A percentile compares a stretch with the other conserved stretches of the same genome.
phyloP scores from a whole-genome alignment of 2,329 filamentous ascomycete genomes.

The Talaromyces sp. region DNA sequence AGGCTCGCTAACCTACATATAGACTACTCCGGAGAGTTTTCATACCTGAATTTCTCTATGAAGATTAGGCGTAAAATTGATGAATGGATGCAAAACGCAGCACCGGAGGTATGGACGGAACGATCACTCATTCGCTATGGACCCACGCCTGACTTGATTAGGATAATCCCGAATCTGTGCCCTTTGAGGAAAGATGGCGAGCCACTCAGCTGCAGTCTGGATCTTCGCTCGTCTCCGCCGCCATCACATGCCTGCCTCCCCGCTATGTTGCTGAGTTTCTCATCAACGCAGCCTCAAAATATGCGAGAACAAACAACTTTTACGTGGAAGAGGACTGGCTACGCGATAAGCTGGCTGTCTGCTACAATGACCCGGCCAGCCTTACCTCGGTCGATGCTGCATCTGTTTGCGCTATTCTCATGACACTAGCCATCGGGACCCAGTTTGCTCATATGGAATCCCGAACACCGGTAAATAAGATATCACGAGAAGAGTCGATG shows the following conservation, averaged over 20 bases:
- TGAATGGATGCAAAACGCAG: conserved; percentile 36
- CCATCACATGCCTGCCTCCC: conserved; percentile 37
- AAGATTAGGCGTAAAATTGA: conserved; percentile 40
- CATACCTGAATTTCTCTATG: conserved; percentile 41
- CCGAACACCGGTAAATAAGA: conserved; percentile 28
- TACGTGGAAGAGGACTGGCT: conserved; percentile 41
- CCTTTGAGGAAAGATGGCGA: conserved; percentile 39
- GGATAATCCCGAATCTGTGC: conserved; percentile 32
- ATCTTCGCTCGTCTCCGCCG: conserved; percentile 31
- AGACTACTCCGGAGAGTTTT: conserved; percentile 44
- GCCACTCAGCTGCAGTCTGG: conserved; percentile 37
- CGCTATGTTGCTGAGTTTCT: conserved; percentile 41
- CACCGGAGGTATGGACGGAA: conserved; percentile 25
- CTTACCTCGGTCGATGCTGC: conserved; percentile 35
- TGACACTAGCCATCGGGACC: conserved; percentile 40
- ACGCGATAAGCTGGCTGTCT: conserved; percentile 31
- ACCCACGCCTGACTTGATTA: conserved; percentile 15
- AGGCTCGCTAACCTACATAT: neutral
- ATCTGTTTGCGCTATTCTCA: conserved; percentile 37
- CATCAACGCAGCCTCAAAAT: conserved; percentile 40
- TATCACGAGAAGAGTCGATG: conserved; percentile 19
- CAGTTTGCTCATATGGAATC: conserved; percentile 42
- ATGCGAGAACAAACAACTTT: conserved; percentile 40
- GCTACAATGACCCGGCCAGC: conserved; percentile 31
- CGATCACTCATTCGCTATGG: neutral